Evolutionary conservation across 2,329 filamentous ascomycete genomes (phyloP), one percentile per base, ranked within the genome.

Genomic region (Pseudonectria foliicola): DNA sequence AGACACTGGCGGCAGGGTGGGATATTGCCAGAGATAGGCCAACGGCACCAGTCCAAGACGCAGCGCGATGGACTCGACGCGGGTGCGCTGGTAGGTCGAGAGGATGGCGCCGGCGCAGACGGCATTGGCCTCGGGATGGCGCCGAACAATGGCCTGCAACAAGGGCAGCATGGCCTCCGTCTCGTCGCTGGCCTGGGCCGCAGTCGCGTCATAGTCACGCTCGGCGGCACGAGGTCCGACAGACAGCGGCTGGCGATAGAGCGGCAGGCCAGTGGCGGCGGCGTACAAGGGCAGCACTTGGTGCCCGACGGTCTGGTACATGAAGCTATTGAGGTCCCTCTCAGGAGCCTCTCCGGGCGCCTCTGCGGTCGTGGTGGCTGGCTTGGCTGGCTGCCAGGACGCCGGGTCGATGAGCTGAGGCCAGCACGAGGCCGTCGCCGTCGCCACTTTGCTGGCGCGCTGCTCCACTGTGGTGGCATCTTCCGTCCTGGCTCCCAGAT

Each of bases 301-400:
- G 61, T 96, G 87, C 10, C 92, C 92, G 40, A 95, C 85, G 3
- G 92, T 98, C 68, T 98, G 92, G 68, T 96, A 98, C 92, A 98
- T 98, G 78, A 92, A 96, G 66, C 89, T 95, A 62, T 98, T 87
- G 50, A 94, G 72, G 59, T 96, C 66, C 31, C 53, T 57, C 30
- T 67, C 56, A 34, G 48, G 38, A 39, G 39, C 12, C 37, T 48
- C 38, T 31, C 40, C 38, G 12, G 14, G 21, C 13, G 40, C 35
- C 25, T 37, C 33, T 29, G 27, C 43, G 29, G 35, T 26, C 28
- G 31, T 35, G 10, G 31, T 39, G 27, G 36, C 33, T 13, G 34
- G 27, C 27, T 31, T 21, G 18, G 18, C 43, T 41, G 40, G 31
- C 36, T 39, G 40, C 45, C 46, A 43, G 30, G 40, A 38, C 33